phyloP scores from a whole-genome alignment of 2,329 filamentous ascomycete species.

The Colletotrichum magnum region DNA sequence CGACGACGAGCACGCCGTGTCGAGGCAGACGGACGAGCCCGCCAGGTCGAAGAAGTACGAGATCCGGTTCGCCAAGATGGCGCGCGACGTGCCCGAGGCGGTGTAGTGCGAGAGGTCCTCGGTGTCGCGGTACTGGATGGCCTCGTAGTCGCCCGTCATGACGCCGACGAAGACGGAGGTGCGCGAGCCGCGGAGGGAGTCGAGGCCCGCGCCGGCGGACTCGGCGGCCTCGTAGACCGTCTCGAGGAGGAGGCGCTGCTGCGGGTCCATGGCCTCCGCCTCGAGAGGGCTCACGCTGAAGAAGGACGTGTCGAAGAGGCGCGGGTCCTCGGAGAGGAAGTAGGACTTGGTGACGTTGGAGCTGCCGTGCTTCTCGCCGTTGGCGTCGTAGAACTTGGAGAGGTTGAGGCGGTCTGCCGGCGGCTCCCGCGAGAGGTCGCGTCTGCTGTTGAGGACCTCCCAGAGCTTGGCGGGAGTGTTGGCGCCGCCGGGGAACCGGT shows the following conservation, averaged over 20 bases:
- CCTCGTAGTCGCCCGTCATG: slow-evolving; percentile 47
- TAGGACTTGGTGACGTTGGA: slow-evolving; percentile 43
- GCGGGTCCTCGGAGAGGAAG: slow-evolving; percentile 43
- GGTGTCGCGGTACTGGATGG: slow-evolving; percentile 45
- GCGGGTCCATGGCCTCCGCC: slow-evolving; percentile 50
- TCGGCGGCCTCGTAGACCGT: slow-evolving; percentile 52
- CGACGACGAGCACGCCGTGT: slow-evolving; percentile 62
- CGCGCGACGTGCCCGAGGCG: slow-evolving; percentile 34
- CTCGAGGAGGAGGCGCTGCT: slow-evolving; percentile 51
- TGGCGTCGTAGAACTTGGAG: slow-evolving; percentile 14
- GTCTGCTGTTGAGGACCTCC: slow-evolving; percentile 14
- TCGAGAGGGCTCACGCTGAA: slow-evolving; percentile 48
- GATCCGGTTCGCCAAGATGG: slow-evolving; percentile 56
- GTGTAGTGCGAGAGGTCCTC: slow-evolving; percentile 46
- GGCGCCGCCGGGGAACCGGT: slow-evolving; percentile 30
- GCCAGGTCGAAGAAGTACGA: slow-evolving; percentile 57
- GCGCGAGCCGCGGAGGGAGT: slow-evolving; percentile 18
- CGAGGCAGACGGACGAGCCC: slow-evolving; percentile 57
- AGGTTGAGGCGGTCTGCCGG: slow-evolving; percentile 31
- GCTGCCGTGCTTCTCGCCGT: slow-evolving; percentile 43
- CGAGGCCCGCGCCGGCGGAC: slow-evolving; percentile 34
- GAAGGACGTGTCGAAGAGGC: slow-evolving; percentile 46
- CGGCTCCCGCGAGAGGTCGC: slow-evolving; percentile 6
- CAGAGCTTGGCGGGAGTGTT: slow-evolving; percentile 31
- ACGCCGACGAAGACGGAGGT: slow-evolving; percentile 39